Base-by-base conservation (phyloP, 2,329 filamentous ascomycete genomes). In the Pyrenochaeta sp. region DNA sequence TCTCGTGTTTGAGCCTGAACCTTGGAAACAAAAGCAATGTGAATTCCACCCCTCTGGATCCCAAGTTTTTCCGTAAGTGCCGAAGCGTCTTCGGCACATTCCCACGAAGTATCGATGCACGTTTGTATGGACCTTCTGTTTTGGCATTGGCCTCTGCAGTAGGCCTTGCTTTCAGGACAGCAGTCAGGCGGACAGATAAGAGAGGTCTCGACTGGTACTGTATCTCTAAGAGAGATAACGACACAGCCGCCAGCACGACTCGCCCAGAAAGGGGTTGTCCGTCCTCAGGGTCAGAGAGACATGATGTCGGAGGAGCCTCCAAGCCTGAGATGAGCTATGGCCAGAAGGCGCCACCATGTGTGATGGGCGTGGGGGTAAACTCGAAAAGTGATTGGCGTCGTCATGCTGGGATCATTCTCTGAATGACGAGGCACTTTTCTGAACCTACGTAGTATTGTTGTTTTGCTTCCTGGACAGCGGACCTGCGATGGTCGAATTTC, bases 11-110 rank as follows among this genome's bases (percentile, higher is more conserved):
- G 61, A 68, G 64, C 65, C 72, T 61, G 56, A 59, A 36, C 57
- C 28, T 50, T 68, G 68, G 66, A 62, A 68, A 49, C 52, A 72
- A 69, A 72, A 72, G 68, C 67, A 71, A 75, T 48, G 27, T 39
- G 24, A n/a, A 44, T n/a, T 65, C 67, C 68, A 64, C 53, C 49
- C 49, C 58, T 59, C 56, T 50, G 70, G 71, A 61, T 66, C 63
- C 56, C 49, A 44, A 47, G 30, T 50, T 46, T 52, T 30, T 56
- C 56, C n/a, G 48, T 44, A 63, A 67, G 57, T 71, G 68, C 72
- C 69, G 68, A 65, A 58, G 45, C 27, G 36, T 40, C 45, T 45
- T 65, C 63, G 61, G 64, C 59, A 63, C 50, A 56, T 59, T 52
- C 13, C 30, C 32, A 50, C 42, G 22, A 19, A 30, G 40, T 49